phyloP scores from a whole-genome alignment of 305 asterid species.

The Vinca major region DNA sequence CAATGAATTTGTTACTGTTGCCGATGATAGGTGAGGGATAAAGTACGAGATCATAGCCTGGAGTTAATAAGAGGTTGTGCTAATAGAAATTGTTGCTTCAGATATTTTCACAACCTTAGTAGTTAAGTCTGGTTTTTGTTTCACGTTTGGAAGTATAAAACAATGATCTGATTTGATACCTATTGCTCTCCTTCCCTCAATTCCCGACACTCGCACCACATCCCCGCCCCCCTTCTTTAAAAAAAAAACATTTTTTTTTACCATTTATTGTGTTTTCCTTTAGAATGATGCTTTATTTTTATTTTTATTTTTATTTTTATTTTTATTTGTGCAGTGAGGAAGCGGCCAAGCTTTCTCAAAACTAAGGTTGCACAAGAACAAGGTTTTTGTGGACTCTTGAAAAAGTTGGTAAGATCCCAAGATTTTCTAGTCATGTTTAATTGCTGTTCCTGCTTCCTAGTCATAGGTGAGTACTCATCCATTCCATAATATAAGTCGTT shows the following conservation, averaged over 20 bases:
- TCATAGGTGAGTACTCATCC: too few species aligned
- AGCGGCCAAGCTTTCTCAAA: neutral
- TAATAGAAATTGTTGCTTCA: neutral
- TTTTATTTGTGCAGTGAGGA: neutral
- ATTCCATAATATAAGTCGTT: too few species aligned
- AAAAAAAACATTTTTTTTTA: neutral
- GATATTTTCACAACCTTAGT: neutral
- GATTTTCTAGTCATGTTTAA: neutral
- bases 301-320: neutral
- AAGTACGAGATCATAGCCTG: neutral
- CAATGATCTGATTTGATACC: too few species aligned
- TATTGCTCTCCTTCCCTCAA: neutral
- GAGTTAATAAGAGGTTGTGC: neutral
- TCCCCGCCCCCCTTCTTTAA: neutral
- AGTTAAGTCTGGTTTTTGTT: neutral
- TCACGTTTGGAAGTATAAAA: neutral
- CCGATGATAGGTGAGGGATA: neutral
- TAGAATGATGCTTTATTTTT: neutral
- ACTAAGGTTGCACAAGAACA: neutral
- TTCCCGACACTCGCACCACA: too few species aligned
- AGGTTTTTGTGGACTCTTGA: neutral
- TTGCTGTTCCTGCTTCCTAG: too few species aligned
- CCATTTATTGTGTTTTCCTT: neutral
- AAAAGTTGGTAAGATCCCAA: conserved; percentile 2
- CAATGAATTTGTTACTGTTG: neutral